Percentiles rank a stretch among this genome's conserved stretches.
phyloP scores from a whole-genome alignment of 2,329 filamentous ascomycete genomes.

The Colletotrichum graminicola region DNA sequence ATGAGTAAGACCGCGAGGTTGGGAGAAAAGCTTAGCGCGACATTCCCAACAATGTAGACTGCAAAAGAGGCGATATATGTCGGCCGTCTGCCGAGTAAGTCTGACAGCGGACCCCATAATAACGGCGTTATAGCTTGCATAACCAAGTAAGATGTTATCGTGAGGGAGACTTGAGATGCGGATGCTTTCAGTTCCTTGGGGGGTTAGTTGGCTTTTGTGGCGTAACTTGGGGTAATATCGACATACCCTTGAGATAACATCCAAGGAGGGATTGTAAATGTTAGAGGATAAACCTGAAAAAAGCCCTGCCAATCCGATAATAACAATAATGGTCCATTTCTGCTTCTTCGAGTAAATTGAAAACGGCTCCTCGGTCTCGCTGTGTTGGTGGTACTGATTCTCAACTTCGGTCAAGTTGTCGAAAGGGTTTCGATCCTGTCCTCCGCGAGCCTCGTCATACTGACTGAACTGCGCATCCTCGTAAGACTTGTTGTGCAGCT shows the following conservation, averaged over 20 bases:
- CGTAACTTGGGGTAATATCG: not conserved
- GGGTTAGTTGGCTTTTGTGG: not conserved
- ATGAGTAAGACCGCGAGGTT: conserved; percentile 58
- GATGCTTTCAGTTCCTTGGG: conserved; percentile 49
- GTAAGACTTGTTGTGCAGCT: conserved; percentile 12
- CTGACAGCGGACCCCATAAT: conserved; percentile 63
- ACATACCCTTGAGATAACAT: conserved; percentile 52
- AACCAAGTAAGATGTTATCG: conserved; percentile 62
- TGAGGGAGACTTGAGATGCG: conserved; percentile 52
- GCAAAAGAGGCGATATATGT: conserved; percentile 60
- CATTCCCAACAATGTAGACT: conserved; percentile 61
- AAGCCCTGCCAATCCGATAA: conserved; percentile 62
- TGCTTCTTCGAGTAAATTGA: conserved; percentile 53
- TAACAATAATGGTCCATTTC: conserved; percentile 61
- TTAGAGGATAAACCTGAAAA: conserved; percentile 66
- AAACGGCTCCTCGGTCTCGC: conserved; percentile 43
- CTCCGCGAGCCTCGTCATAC: conserved; percentile 21
- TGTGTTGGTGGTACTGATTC: not conserved
- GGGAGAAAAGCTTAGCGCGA: conserved; percentile 58
- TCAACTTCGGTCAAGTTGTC: conserved; percentile 15
- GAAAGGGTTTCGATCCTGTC: conserved; percentile 23
- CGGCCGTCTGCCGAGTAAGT: conserved; percentile 58
- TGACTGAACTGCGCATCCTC: conserved; percentile 19
- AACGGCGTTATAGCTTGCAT: conserved; percentile 63
- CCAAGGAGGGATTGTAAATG: conserved; percentile 63